Conservation (phyloP, 2,329 filamentous ascomycete species). For the Ophiocordyceps unilateralis region DNA sequence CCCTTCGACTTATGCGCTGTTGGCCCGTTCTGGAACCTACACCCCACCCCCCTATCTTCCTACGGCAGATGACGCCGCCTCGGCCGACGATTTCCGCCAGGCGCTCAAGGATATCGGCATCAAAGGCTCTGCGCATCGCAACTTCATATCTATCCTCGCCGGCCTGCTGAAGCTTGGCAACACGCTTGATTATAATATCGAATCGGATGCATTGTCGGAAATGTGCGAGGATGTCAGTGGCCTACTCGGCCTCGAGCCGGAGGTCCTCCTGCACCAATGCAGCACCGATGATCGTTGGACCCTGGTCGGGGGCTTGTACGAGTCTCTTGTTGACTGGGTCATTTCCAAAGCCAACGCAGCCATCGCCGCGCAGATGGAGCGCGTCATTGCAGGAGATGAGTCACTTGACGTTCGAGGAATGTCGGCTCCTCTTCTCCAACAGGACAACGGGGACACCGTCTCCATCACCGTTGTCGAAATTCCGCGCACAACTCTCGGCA, state of each 20-base stretch:
- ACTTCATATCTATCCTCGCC: conserved; percentile 71
- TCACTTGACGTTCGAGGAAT: conserved; percentile 46
- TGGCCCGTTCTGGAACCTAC: conserved; percentile 74
- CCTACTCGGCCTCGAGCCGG: conserved; percentile 72
- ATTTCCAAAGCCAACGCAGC: conserved; percentile 75
- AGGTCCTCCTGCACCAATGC: conserved; percentile 61
- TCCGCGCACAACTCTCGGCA: conserved; percentile 62
- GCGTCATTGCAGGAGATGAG: conserved; percentile 47
- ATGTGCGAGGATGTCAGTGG: conserved; percentile 82
- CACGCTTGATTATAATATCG: conserved; percentile 67
- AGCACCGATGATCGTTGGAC: conserved; percentile 71
- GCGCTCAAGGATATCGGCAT: conserved; percentile 86
- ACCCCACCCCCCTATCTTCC: conserved; percentile 74
- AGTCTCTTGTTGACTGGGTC: conserved; percentile 89
- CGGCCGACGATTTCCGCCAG: conserved; percentile 81
- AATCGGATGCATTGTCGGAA: conserved; percentile 69
- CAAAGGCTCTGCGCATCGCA: conserved; percentile 66
- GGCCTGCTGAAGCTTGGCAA: conserved; percentile 85
- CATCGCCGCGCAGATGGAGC: conserved; percentile 58
- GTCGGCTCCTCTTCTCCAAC: conserved; percentile 47
- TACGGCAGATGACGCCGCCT: conserved; percentile 78
- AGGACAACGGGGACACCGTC: conserved; percentile 68
- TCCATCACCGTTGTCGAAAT: conserved; percentile 79
- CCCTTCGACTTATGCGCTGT: conserved; percentile 58
- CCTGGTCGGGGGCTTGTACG: conserved; percentile 75